A percentile compares a stretch with the other conserved stretches of the same genome.
Evolutionary conservation across 768 basidiomycete species (phyloP).

Genomic region (Pholiota molesta): DNA sequence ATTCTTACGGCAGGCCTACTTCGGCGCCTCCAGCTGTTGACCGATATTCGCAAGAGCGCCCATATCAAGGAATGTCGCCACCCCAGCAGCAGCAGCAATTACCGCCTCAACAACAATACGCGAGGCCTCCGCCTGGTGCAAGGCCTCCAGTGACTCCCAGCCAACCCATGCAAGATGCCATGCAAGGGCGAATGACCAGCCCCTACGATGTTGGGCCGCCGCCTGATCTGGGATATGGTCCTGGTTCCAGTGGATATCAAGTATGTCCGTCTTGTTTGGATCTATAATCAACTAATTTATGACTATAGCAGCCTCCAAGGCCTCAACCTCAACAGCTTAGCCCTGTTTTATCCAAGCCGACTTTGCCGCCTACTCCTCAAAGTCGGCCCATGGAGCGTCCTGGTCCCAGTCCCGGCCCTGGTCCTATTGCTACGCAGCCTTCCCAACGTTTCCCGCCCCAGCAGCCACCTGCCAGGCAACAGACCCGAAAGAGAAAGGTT

Average conservation of each 20-base stretch:
- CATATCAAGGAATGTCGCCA: constrained; percentile 35
- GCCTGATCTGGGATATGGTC: constrained; percentile 36
- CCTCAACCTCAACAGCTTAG: constrained; percentile 22
- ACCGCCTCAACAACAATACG: constrained; percentile 30
- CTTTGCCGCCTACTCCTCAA: constrained; percentile 28
- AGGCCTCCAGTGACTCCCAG: constrained; percentile 46
- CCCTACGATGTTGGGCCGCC: constrained; percentile 30
- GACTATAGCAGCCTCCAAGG: constrained; percentile 18
- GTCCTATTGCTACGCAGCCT: constrained; percentile 18
- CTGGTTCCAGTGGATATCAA: constrained; percentile 37
- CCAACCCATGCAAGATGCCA: constrained; percentile 43
- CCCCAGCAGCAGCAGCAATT: constrained; percentile 28
- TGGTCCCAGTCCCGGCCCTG: constrained; percentile 24
- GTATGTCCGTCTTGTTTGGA: constrained; percentile 4
- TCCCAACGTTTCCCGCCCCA: constrained; percentile 20
- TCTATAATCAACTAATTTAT: neutral
- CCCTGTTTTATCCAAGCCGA: constrained; percentile 28
- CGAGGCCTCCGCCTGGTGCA: constrained; percentile 42
- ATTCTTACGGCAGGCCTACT: constrained; percentile 41
- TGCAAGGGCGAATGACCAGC: constrained; percentile 28
- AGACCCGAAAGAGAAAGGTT: constrained; percentile 76
- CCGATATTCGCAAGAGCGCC: constrained; percentile 45
- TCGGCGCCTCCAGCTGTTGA: constrained; percentile 36
- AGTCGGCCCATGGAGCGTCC: constrained; percentile 36
- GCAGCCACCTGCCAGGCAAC: constrained; percentile 45